Percentiles rank a stretch among this genome's conserved stretches.
These are phyloP conservation scores for Closterium sp. DNA, from an alignment of 139 green algal genomes.

Conservation along the genomic window DNA sequence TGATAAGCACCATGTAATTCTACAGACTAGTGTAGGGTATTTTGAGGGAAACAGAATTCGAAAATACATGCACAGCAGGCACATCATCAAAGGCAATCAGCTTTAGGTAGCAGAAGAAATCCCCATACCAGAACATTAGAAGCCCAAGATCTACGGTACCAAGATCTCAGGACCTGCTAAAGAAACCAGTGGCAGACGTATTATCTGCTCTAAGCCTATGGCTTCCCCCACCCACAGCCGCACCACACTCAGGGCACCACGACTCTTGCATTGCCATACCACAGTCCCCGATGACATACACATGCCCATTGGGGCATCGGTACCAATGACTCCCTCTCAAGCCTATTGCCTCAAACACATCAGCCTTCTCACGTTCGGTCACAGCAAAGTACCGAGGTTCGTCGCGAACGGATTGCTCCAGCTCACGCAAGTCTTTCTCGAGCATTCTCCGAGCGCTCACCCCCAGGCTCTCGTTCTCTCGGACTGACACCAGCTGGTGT, in stretches of 20 bases:
- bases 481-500: background rate
- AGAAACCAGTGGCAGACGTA: background rate
- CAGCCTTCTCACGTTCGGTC: conserved; percentile 4
- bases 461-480: background rate
- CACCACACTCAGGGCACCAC: conserved; percentile 58
- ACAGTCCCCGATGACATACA: conserved; percentile 63
- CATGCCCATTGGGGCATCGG: conserved; percentile 60
- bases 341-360: conserved; percentile 3
- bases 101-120: no score
- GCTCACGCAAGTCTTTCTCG: conserved; percentile 1
- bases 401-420: background rate
- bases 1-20: no score
- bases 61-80: no score
- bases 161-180: background rate
- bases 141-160: no score
- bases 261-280: conserved; percentile 50
- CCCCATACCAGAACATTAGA: no score
- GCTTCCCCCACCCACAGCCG: conserved; percentile 47
- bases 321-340: conserved; percentile 16
- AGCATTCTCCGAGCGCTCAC: background rate
- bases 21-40: no score
- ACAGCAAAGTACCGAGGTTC: background rate
- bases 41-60: no score
- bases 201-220: conserved; percentile 52
- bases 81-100: no score